These are phyloP conservation scores for Fusarium sp. DNA, from an alignment of 2,329 filamentous ascomycete genomes.

Conservation along the genomic window DNA sequence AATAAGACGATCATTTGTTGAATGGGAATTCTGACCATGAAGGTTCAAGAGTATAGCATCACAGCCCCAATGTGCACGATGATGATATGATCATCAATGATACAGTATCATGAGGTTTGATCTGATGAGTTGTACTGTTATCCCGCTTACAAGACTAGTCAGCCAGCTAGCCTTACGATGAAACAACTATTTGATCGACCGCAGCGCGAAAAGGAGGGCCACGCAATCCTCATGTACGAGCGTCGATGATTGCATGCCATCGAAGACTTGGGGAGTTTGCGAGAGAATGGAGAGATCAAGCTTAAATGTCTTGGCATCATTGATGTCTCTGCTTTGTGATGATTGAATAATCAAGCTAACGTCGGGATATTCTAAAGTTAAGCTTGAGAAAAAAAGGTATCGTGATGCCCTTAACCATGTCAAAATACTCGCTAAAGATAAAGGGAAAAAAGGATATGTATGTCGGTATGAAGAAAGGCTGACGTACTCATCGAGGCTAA, in stretches of 20 bases:
- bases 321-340: slow-evolving; percentile 27
- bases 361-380: background rate
- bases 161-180: background rate
- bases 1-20: background rate
- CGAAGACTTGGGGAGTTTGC: background rate
- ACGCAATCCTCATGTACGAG: slow-evolving; percentile 35
- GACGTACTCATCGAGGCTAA: slow-evolving; percentile 23
- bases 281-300: background rate
- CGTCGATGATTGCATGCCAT: slow-evolving; percentile 29
- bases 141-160: background rate
- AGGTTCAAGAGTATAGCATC: background rate
- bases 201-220: slow-evolving; percentile 28
- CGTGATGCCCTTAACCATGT: slow-evolving; percentile 8
- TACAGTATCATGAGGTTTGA: background rate
- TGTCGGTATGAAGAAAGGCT: slow-evolving; percentile 9
- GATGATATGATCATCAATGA: background rate
- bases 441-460: background rate
- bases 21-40: background rate
- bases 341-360: slow-evolving; percentile 32
- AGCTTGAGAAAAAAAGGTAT: background rate
- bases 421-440: background rate
- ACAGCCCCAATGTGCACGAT: background rate
- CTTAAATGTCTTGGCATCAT: slow-evolving; percentile 22
- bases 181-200: background rate
- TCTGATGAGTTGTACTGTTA: background rate